Base-by-base conservation (phyloP, 2,329 filamentous ascomycete species). In the Ceratocystis variospora region DNA sequence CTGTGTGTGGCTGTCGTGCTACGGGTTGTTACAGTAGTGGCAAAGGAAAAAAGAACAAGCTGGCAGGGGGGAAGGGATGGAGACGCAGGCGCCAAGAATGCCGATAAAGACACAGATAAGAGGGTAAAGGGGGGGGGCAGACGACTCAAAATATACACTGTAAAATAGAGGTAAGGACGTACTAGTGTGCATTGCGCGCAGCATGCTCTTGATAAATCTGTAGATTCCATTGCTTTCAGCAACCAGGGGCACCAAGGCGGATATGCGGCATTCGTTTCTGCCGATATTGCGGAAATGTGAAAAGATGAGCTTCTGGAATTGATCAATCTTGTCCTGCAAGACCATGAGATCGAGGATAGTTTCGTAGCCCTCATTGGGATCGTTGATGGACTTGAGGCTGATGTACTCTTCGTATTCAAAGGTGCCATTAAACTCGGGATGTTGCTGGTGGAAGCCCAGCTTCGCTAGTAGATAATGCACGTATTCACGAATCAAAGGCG, bases 321-420 rank as follows among this genome's bases (percentile, higher is more conserved):
- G 87, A 76, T 99, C 94, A 71, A 99, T 99, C 80, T 96, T 93
- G 76, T 99, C 94, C 75, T 99, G 94, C 68, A 99, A 81, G 7
- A 87, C 88, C 92, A 97, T 96, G 65, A 99, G 83, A 76, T 99
- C 94, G 70, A 87, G 89, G 71, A 99, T 97, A 28, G 93, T 96
- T 80, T 99, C 94, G 74, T 87, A 93, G 74, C 94, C 94, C 78
- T 99, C 94, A 73, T 99, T 97, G 3, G 94, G 94, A 76, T 99
- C 94, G 75, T 97, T 96, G 79, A 96, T 97, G 33, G 91, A 90
- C 79, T 96, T 97, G 74, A 99, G 80, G 74, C 91, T 96, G 75
- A 97, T 92, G 75, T 99, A 99, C 75, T 99, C 94, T 78, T 97
- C 93, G 74, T 99, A 99, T 75, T 99, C 94, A 73, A 99, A 99